Percentiles rank a stretch among this genome's conserved stretches.
phyloP scores from a whole-genome alignment of 1,284 basidiomycete genomes.

The Melanopsichium pennsylvanicum region DNA sequence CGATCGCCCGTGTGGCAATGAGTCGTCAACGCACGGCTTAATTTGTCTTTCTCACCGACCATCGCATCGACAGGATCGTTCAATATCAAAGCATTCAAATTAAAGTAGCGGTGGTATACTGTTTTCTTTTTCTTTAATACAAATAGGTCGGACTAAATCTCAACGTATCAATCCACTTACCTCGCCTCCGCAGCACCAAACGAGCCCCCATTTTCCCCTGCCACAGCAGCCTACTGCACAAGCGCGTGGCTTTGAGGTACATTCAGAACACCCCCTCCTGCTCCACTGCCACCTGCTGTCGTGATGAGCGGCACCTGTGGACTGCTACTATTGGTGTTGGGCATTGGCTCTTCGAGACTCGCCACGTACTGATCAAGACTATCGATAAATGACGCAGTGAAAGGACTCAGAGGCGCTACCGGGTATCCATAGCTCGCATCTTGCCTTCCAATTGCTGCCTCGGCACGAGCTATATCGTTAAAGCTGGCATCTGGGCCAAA shows the following conservation, averaged over 20 bases:
- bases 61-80: too few relatives aligned
- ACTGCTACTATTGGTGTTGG: slow-evolving; percentile 18
- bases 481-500: slow-evolving; percentile 42
- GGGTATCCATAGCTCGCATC: slow-evolving; percentile 39
- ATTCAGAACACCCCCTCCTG: too few relatives aligned
- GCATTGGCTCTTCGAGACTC: slow-evolving; percentile 38
- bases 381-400: slow-evolving; percentile 41
- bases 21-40: too few relatives aligned
- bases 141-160: too few relatives aligned
- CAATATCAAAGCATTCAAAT: too few relatives aligned
- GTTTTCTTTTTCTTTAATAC: too few relatives aligned
- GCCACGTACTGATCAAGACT: slow-evolving; percentile 45
- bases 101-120: too few relatives aligned
- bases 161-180: too few relatives aligned
- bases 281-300: too few relatives aligned
- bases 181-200: background rate
- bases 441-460: slow-evolving; percentile 38
- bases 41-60: too few relatives aligned
- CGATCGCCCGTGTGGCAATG: too few relatives aligned
- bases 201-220: background rate
- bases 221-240: slow-evolving; percentile 12
- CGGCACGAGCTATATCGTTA: slow-evolving; percentile 34
- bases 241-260: slow-evolving; percentile 26
- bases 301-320: slow-evolving; percentile 8
- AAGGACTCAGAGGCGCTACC: slow-evolving; percentile 33